Base-by-base conservation (phyloP, 176 grass and related monocot species). In the Raddia distichophylla region DNA sequence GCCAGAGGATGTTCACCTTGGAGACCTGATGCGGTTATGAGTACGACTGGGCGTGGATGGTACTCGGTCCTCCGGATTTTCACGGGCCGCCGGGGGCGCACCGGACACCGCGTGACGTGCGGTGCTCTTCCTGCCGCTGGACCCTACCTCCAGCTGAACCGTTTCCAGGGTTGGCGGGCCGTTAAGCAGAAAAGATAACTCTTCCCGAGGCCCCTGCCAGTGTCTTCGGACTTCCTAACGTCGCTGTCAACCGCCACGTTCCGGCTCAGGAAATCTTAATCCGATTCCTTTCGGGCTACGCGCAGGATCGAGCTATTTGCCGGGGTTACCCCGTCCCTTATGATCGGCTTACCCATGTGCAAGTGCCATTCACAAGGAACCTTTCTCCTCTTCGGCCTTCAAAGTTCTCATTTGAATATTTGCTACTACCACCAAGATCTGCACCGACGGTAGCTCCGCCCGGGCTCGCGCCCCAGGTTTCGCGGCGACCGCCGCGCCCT, bases 351-450 rank as follows among this genome's bases (percentile, higher is more conserved):
- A 92, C 90, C 90, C 86, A 89, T 89, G 90, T 90, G 88, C 83
- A 90, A 86, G 83, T 91, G 89, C 53, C 77, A 81, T 90, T 90
- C 87, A 93, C 87, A 93, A 90, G 87, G 87, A 87, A 93, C 87
- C 81, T 90, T 90, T 92, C 83, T 89, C 90, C 90, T 89, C 83
- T 92, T 92, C 86, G 68, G 86, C 86, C 86, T 92, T 92, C 83
- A 89, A 92, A 92, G 82, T 89, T 92, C 86, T 89, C 86, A 88
- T 91, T 91, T 91, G 86, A 88, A 91, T 91, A 91, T 91, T 87
- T 87, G 85, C 80, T 87, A 91, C 89, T 92, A 84, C 90, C 87
- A 93, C 83, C 86, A 89, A 89, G 86, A 89, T 89, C 67, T 56
- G 86, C 83, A 90, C 70, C 77, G 76, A 89, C 69, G 87, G 82